phyloP scores from a whole-genome alignment of 2,329 filamentous ascomycete species.

The Aspergillus brunneoviolaceus region DNA sequence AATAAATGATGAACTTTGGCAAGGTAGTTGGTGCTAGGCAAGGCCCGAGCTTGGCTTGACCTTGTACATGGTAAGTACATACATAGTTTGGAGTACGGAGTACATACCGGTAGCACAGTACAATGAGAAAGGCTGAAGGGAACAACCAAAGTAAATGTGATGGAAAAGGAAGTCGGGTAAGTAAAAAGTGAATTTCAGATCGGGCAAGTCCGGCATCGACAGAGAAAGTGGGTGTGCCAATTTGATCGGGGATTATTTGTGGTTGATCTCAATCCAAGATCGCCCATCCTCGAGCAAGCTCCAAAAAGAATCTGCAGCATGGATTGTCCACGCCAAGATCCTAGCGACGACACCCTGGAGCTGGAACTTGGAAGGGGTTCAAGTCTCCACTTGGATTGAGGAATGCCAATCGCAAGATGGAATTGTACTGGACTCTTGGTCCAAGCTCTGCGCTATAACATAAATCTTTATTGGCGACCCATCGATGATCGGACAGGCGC shows the following conservation, averaged over 20 bases:
- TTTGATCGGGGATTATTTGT: not conserved
- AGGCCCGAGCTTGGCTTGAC: not conserved
- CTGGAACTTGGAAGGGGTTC: not conserved
- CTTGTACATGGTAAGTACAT: not conserved
- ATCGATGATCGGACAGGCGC: not conserved
- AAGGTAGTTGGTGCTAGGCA: not conserved
- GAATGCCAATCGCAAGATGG: constrained; percentile 2
- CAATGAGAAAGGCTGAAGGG: not conserved
- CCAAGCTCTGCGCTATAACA: constrained; percentile 8
- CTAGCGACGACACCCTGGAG: not conserved
- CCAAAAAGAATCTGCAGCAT: constrained; percentile 5
- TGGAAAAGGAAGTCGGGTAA: not conserved
- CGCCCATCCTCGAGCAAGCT: not conserved
- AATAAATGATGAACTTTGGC: not conserved
- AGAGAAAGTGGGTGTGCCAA: not conserved
- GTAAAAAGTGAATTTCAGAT: not conserved
- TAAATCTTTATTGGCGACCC: constrained; percentile 8
- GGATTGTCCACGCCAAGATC: constrained; percentile 10
- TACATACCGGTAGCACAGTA: no score
- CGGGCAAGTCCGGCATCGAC: not conserved
- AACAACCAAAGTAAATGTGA: not conserved
- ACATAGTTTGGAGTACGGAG: not conserved
- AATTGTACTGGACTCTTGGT: constrained; percentile 5
- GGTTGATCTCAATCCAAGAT: not conserved
- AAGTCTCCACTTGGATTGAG: constrained; percentile 6